Conservation (phyloP, 2,329 filamentous ascomycete species). For the Pseudopyricularia cyperi region DNA sequence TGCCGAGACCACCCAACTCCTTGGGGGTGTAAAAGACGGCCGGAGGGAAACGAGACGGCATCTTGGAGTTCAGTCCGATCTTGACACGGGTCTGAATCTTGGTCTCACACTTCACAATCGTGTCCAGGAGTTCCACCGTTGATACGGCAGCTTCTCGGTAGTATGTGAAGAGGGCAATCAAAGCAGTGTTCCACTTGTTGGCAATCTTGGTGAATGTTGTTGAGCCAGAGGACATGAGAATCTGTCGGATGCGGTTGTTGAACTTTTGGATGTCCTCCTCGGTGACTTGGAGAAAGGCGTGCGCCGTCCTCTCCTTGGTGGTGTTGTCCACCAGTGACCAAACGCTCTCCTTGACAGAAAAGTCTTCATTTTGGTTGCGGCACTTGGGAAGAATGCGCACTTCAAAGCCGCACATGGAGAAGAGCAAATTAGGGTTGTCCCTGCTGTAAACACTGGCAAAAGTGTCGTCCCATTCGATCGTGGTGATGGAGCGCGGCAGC, state of each 20-base stretch:
- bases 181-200: constrained; percentile 98
- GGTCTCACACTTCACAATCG: constrained; percentile 98
- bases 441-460: constrained; percentile 97
- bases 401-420: constrained; percentile 97
- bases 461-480: constrained; percentile 98
- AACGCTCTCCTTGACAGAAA: constrained; percentile 93
- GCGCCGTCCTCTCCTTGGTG: constrained; percentile 90
- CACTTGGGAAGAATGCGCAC: constrained; percentile 93
- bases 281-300: constrained; percentile 94
- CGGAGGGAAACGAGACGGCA: constrained; percentile 96
- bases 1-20: constrained; percentile 89
- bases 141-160: constrained; percentile 96
- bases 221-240: constrained; percentile 98
- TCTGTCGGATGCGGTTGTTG: constrained; percentile 97
- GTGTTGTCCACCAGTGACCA: constrained; percentile 97
- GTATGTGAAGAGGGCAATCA: constrained; percentile 96
- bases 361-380: constrained; percentile 90
- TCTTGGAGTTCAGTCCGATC: constrained; percentile 97
- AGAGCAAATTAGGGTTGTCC: constrained; percentile 92
- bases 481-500: constrained; percentile 85
- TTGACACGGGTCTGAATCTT: constrained; percentile 99
- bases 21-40: constrained; percentile 99
- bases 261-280: constrained; percentile 98
- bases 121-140: constrained; percentile 85
- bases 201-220: constrained; percentile 99